Percentiles rank a stretch among this genome's conserved stretches.
Conservation (phyloP, 2,329 filamentous ascomycete species). For the Teratosphaeria nubilosa region DNA sequence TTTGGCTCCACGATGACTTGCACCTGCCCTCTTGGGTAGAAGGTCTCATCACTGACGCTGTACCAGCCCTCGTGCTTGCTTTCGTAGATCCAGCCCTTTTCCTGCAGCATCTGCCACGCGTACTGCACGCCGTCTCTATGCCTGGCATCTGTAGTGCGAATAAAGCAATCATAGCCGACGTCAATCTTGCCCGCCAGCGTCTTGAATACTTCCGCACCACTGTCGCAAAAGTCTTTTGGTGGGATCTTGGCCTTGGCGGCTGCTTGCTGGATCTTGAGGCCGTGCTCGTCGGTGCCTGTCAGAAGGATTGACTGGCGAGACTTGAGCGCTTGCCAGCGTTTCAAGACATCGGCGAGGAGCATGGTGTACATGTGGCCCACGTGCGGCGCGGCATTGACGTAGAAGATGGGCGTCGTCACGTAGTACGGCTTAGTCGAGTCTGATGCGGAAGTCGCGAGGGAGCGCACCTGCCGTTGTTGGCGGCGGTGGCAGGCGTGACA, state of each 20-base stretch:
- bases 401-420: constrained; percentile 94
- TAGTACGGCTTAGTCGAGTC: constrained; percentile 69
- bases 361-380: constrained; percentile 92
- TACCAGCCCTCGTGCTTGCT: constrained; percentile 92
- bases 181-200: constrained; percentile 59
- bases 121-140: constrained; percentile 80
- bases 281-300: constrained; percentile 95
- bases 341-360: constrained; percentile 81
- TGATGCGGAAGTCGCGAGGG: background rate
- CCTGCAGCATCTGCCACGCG: constrained; percentile 74
- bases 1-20: constrained; percentile 64
- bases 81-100: constrained; percentile 70
- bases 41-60: constrained; percentile 90
- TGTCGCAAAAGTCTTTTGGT: constrained; percentile 80
- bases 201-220: constrained; percentile 69
- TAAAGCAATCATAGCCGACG: constrained; percentile 74
- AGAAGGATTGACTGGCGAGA: constrained; percentile 63
- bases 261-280: constrained; percentile 91
- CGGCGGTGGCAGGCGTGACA: constrained; percentile 14
- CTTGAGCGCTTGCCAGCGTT: constrained; percentile 76
- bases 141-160: constrained; percentile 76
- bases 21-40: constrained; percentile 71
- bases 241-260: constrained; percentile 59
- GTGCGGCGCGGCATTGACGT: constrained; percentile 95
- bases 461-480: background rate